These are phyloP conservation scores for Phialophora tarda DNA, from an alignment of 2,329 filamentous ascomycete genomes.

Conservation along the genomic window DNA sequence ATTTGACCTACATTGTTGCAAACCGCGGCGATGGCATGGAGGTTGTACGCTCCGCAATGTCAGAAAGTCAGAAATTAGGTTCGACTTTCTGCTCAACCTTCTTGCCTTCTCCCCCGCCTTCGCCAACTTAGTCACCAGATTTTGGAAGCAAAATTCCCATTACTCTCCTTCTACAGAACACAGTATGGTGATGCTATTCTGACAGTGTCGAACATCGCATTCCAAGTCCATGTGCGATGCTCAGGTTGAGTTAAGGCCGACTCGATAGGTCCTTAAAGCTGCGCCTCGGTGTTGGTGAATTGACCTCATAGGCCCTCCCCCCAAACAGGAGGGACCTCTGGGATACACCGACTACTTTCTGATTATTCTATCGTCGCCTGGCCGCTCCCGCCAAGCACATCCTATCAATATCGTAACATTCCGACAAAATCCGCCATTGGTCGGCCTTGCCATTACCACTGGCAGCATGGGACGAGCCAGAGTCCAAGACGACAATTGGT, in stretches of 20 bases:
- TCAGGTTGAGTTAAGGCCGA: neutral
- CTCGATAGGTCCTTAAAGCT: neutral
- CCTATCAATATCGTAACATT: neutral
- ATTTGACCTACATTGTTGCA: neutral
- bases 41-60: neutral
- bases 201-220: neutral
- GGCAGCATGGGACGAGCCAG: constrained; percentile 20
- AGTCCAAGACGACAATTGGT: constrained; percentile 41
- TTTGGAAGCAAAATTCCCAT: neutral
- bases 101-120: neutral
- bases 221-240: neutral
- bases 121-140: neutral
- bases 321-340: neutral
- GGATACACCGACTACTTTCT: neutral
- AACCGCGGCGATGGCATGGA: neutral
- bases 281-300: neutral
- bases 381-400: neutral
- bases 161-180: neutral
- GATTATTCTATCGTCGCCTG: neutral
- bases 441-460: neutral
- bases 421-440: constrained; percentile 12
- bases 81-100: neutral
- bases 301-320: neutral
- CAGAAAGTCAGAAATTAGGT: constrained; percentile 7
- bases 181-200: neutral